Evolutionary conservation across 75 land plant genomes (phyloP).

Genomic region (Cupressus sempervirens): DNA sequence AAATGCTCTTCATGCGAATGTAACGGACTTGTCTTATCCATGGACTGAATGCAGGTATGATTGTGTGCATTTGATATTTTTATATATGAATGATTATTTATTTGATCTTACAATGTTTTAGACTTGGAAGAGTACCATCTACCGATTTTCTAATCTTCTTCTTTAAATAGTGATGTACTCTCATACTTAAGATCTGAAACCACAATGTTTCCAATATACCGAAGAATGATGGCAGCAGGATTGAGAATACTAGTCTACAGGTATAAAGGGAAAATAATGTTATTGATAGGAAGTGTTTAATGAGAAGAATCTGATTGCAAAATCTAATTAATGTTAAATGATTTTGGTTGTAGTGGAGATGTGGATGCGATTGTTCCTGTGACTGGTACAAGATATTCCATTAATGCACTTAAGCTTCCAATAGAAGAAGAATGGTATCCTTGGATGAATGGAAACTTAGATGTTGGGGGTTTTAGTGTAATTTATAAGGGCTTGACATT

Average conservation of each 20-base stretch:
- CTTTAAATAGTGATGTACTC: background rate
- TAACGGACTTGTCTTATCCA: conserved; percentile 44
- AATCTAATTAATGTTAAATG: background rate
- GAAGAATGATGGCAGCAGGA: background rate
- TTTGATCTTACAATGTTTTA: background rate
- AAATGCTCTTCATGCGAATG: conserved; percentile 83
- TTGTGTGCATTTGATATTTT: background rate
- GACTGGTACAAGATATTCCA: conserved; percentile 18
- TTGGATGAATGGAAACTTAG: conserved; percentile 1
- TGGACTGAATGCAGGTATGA: conserved; percentile 88
- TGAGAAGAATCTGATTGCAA: background rate
- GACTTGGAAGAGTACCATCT: background rate
- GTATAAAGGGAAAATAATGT: background rate
- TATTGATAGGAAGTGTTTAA: background rate
- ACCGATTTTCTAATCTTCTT: background rate
- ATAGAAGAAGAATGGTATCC: conserved; percentile 16
- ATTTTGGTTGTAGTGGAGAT: conserved; percentile 17
- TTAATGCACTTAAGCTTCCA: conserved; percentile 9
- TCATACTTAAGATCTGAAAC: background rate
- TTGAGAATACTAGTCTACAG: background rate
- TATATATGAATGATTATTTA: background rate
- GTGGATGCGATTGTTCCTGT: conserved; percentile 20
- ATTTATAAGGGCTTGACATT: conserved; percentile 50
- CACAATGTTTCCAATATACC: conserved; percentile 4
- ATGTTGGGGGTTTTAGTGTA: conserved; percentile 54